phyloP scores from a whole-genome alignment of 768 basidiomycete genomes.

The Gautieria morchelliformis region DNA sequence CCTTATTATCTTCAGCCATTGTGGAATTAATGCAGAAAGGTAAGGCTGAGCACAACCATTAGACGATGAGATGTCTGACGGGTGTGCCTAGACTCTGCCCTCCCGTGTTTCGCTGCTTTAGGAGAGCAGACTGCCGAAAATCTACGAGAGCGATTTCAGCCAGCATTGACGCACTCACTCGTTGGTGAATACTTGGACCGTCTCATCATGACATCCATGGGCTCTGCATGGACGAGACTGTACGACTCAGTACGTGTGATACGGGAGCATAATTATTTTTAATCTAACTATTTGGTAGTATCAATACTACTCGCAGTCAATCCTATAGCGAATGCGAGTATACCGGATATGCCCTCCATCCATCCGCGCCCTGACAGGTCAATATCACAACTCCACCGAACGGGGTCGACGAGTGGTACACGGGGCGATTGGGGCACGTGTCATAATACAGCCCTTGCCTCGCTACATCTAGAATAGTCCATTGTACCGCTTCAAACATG shows the following conservation, averaged over 20 bases:
- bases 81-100: conserved; percentile 55
- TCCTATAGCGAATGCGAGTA: conserved; percentile 36
- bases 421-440: not conserved
- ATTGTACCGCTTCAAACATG: conserved; percentile 75
- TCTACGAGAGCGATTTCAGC: conserved; percentile 89
- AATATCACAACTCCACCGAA: not conserved
- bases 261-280: not conserved
- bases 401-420: not conserved
- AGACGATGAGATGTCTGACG: not conserved
- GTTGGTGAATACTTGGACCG: conserved; percentile 86
- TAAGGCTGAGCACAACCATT: conserved; percentile 19
- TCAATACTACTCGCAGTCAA: conserved; percentile 91
- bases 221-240: conserved; percentile 88
- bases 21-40: conserved; percentile 99
- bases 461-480: conserved; percentile 34
- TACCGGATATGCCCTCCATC: not conserved
- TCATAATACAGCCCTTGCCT: not conserved
- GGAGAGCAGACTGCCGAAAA: conserved; percentile 86
- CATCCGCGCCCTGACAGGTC: not conserved
- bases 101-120: conserved; percentile 85
- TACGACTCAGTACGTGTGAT: conserved; percentile 76
- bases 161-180: conserved; percentile 72
- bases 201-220: conserved; percentile 81
- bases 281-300: conserved; percentile 38
- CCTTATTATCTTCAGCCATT: conserved; percentile 35